phyloP scores from a whole-genome alignment of 2,329 filamentous ascomycete genomes.

The Huntiella abstrusa region DNA sequence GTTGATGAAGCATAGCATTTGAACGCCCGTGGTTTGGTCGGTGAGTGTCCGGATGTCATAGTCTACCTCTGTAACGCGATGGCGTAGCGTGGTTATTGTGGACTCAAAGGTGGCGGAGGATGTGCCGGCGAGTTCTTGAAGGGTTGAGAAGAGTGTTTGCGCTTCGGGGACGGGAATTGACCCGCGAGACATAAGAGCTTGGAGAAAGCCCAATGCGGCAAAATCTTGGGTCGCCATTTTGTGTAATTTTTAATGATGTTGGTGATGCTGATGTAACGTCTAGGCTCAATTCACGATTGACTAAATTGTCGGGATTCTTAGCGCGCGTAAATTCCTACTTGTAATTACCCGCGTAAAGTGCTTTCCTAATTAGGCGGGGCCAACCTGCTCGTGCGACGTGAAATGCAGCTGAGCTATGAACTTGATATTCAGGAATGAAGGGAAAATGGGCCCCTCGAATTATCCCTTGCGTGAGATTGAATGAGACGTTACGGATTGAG shows the following conservation, averaged over 20 bases:
- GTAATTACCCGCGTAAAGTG: background rate
- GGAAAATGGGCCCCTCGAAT: background rate
- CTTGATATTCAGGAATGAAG: background rate
- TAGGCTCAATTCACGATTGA: background rate
- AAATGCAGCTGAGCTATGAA: background rate
- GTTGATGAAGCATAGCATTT: constrained; percentile 75
- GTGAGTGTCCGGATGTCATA: constrained; percentile 63
- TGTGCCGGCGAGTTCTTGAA: constrained; percentile 39
- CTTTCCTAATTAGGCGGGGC: background rate
- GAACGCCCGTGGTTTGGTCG: constrained; percentile 47
- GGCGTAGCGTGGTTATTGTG: constrained; percentile 52
- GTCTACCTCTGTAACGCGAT: constrained; percentile 60
- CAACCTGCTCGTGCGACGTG: background rate
- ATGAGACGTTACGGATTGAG: background rate
- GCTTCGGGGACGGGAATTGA: constrained; percentile 59
- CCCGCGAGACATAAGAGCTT: constrained; percentile 65
- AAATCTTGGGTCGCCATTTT: constrained; percentile 3
- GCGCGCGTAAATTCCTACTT: background rate
- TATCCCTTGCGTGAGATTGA: background rate
- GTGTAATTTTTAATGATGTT: background rate
- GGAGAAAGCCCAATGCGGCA: constrained; percentile 62
- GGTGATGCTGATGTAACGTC: background rate
- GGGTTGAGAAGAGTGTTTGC: constrained; percentile 54
- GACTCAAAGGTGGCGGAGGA: constrained; percentile 44
- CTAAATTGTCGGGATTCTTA: background rate